Base-by-base conservation (phyloP, 2,329 filamentous ascomycete species). In the Endothia cerciana region DNA sequence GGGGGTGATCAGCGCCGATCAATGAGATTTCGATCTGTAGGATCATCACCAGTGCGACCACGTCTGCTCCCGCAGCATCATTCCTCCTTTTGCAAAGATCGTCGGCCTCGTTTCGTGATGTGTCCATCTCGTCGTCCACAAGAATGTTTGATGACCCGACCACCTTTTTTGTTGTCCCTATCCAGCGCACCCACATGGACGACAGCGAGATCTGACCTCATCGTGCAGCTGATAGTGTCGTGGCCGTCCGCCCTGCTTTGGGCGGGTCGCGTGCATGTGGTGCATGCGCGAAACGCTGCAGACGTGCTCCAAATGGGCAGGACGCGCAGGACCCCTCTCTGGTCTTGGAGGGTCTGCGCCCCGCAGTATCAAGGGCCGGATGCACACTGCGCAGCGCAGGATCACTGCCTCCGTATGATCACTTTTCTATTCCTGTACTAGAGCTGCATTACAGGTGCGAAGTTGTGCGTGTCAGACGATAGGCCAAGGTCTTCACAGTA, bases 171-270 rank as follows among this genome's bases (percentile, higher is more conserved):
- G 3, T 15, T 17, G 13, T 10, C 40, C 40, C 40, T n/a, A 13
- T 30, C 17, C 3, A 36, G 30, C 40, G 30, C 43, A 40, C 13
- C 7, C 30, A 33, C 11, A 8, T 11, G 8, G 43, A 41, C 33
- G 33, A n/a, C 56, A 30, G 38, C 10, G 30, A n/a, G 36, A 38
- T 62, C 60, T 63, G 60, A 63, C 60, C 49, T 56, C 60, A 63
- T 63, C 51, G 60, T 63, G 60, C 60, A 63, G 60, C 38, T 17
- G 56, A 7, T 56, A 56, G 60, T 45, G 60, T 43, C 38, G 51
- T 63, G 49, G 60, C 33, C 33, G 33, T 36, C 33, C 33, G 33
- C 33, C 33, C 33, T 36, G 33, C 33, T 25, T 13, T 49, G 45
- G 22, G 22, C 45, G 45, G 45, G 45, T 49, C 45, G 45, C 10